Evolutionary conservation across 208 protist species (phyloP).

Genomic region (Acanthamoeba castellanii): DNA sequence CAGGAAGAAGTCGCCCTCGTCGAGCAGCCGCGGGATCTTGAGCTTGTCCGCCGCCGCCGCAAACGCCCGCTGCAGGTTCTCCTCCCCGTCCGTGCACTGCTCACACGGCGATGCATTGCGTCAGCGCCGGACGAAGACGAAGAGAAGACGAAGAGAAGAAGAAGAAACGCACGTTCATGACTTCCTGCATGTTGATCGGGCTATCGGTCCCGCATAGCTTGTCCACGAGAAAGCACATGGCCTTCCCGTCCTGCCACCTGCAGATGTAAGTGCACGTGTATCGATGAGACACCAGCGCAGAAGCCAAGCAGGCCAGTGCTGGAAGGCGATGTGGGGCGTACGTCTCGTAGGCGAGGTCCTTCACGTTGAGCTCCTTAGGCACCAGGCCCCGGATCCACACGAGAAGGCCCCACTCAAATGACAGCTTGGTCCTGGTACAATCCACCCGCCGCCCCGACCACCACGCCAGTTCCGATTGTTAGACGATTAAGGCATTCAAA

Average conservation of each 20-base stretch:
- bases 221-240: constrained; percentile 5
- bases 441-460: no score
- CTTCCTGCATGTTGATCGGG: background rate
- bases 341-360: constrained; percentile 45
- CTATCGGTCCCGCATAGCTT: constrained; percentile 6
- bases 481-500: background rate
- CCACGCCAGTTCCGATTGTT: no score
- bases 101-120: background rate
- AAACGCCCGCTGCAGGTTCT: constrained; percentile 32
- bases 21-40: constrained; percentile 1
- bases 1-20: constrained; percentile 53
- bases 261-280: background rate
- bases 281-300: background rate
- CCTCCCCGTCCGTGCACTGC: constrained; percentile 38
- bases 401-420: constrained; percentile 19
- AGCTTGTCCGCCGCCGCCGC: constrained; percentile 12
- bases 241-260: constrained; percentile 46
- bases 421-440: background rate
- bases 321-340: background rate
- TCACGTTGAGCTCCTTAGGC: constrained; percentile 6
- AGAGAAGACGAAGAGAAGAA: background rate
- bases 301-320: background rate
- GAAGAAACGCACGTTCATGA: background rate
- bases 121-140: background rate
- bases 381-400: constrained; percentile 2